Evolutionary conservation across 352 stramenopile genomes (phyloP).

Genomic region (Phytophthora lateralis): DNA sequence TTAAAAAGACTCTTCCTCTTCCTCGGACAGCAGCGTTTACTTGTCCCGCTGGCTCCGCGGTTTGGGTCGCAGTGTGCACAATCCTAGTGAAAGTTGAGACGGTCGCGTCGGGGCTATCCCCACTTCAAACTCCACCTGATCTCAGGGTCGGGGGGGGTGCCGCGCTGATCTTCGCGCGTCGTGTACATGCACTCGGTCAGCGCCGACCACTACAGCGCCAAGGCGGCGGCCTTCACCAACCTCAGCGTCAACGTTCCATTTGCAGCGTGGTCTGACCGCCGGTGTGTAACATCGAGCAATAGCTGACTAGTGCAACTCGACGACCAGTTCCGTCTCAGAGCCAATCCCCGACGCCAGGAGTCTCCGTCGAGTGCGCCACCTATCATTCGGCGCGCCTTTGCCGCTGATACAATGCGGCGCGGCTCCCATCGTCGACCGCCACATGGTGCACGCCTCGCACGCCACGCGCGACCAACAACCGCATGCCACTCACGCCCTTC

Average conservation of each 20-base stretch:
- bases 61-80: conserved; percentile 1
- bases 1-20: background rate
- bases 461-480: conserved; percentile 23
- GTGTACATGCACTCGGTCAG: background rate
- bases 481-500: conserved; percentile 15
- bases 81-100: conserved; percentile 13
- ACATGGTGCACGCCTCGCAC: conserved; percentile 25
- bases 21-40: conserved; percentile 4
- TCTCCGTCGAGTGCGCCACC: conserved; percentile 18
- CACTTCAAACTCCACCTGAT: conserved; percentile 8
- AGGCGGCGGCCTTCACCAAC: conserved; percentile 1
- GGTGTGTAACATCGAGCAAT: background rate
- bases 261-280: conserved; percentile 5
- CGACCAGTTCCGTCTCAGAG: conserved; percentile 12
- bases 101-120: conserved; percentile 12
- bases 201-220: background rate
- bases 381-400: conserved; percentile 31
- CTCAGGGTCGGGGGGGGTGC: conserved; percentile 5
- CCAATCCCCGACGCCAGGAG: conserved; percentile 19
- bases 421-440: conserved; percentile 17
- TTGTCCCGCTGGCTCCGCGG: background rate
- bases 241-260: background rate
- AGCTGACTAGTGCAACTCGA: conserved; percentile 4
- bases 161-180: conserved; percentile 9
- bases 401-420: conserved; percentile 3